A percentile compares a stretch with the other conserved stretches of the same genome.
Evolutionary conservation across 306 rosid genomes (phyloP).

Genomic region (Citrullus colocynthis): DNA sequence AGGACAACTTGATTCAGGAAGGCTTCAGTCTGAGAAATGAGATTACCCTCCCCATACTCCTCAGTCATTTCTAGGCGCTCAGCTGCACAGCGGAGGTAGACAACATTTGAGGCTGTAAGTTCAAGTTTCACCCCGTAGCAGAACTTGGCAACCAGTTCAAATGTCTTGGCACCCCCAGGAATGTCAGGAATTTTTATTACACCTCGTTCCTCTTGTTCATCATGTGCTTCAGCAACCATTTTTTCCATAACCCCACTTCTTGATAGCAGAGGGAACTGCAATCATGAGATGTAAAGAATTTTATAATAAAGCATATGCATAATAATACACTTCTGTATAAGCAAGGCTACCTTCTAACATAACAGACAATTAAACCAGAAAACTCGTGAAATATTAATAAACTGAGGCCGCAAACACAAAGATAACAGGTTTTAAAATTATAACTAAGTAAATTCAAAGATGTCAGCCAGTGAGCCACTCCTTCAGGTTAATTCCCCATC

Average conservation of each 20-base stretch:
- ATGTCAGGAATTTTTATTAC: constrained; percentile 41
- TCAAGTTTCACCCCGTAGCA: constrained; percentile 97
- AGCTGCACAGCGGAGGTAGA: constrained; percentile 80
- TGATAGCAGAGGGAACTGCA: constrained; percentile 99
- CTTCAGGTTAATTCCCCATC: background rate
- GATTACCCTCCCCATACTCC: constrained; percentile 82
- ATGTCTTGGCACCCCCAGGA: constrained; percentile 90
- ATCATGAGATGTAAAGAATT: background rate
- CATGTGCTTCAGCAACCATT: constrained; percentile 65
- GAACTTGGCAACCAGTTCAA: constrained; percentile 89
- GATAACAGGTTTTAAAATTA: background rate
- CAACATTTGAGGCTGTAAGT: constrained; percentile 84
- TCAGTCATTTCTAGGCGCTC: constrained; percentile 90
- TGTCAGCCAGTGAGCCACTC: background rate
- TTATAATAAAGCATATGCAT: constrained; percentile 10
- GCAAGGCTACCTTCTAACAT: background rate
- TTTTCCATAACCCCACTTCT: constrained; percentile 86
- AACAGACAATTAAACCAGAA: background rate
- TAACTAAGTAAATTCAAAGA: background rate
- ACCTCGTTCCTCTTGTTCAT: constrained; percentile 55
- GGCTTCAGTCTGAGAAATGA: constrained; percentile 54
- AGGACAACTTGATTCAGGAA: constrained; percentile 78
- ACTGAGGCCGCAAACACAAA: background rate
- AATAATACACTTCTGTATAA: background rate
- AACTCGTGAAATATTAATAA: background rate